Evolutionary conservation across 495 filamentous ascomycete species (phyloP).

Genomic region (Aspergillus kassunensis): DNA sequence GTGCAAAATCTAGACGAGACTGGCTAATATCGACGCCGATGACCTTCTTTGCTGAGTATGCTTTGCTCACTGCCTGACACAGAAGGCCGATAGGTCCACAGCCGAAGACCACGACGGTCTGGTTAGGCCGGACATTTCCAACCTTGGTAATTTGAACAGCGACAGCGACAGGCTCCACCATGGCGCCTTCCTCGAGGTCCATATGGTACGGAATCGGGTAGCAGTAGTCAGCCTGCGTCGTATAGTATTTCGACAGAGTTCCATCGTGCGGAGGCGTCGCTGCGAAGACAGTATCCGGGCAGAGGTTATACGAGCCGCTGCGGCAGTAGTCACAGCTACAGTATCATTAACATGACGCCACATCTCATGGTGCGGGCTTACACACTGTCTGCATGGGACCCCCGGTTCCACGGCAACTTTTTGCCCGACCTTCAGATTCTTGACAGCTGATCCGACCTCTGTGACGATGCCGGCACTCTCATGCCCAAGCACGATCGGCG

Average conservation of each 20-base stretch:
- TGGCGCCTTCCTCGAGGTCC: conserved; percentile 58
- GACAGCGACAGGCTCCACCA: conserved; percentile 68
- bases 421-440: too few relatives aligned
- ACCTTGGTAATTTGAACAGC: conserved; percentile 61
- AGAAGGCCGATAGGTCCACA: conserved; percentile 70
- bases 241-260: conserved; percentile 48
- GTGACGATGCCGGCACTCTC: conserved; percentile 64
- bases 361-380: too few relatives aligned
- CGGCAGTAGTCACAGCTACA: conserved; percentile 59
- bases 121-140: conserved; percentile 39
- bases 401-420: too few relatives aligned
- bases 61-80: too few relatives aligned
- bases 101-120: conserved; percentile 60
- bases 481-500: conserved; percentile 63
- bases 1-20: too few relatives aligned
- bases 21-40: too few relatives aligned
- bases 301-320: conserved; percentile 68
- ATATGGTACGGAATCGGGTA: conserved; percentile 54
- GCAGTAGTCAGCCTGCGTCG: conserved; percentile 52
- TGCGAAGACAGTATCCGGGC: conserved; percentile 59
- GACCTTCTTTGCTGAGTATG: too few relatives aligned
- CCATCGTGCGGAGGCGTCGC: conserved; percentile 52
- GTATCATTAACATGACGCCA: too few relatives aligned
- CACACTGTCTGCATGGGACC: too few relatives aligned
- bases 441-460: conserved; percentile 45